Evolutionary conservation across 1,284 basidiomycete species (phyloP).

Genomic region (Inonotus hispidus): DNA sequence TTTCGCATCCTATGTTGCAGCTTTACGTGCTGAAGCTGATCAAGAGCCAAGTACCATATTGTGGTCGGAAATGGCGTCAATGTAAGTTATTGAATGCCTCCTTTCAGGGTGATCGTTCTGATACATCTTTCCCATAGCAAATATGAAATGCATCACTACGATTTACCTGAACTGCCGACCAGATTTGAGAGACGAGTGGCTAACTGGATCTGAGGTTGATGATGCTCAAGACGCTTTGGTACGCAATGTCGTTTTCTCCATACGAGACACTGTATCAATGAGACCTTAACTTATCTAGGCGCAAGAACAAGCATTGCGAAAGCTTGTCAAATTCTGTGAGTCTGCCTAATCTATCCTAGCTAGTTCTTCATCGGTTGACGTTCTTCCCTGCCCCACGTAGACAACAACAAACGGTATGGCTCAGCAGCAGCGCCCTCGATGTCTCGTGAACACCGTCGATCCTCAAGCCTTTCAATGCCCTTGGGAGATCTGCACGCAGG

Average conservation of each 20-base stretch:
- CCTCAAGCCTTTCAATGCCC: conserved; percentile 74
- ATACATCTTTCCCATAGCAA: conserved; percentile 49
- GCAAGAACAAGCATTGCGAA: conserved; percentile 94
- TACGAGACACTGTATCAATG: background rate
- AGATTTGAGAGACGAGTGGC: conserved; percentile 96
- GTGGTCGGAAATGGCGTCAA: conserved; percentile 97
- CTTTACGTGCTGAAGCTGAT: conserved; percentile 96
- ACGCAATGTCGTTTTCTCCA: background rate
- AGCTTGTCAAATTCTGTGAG: conserved; percentile 92
- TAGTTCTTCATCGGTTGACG: background rate
- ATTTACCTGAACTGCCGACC: conserved; percentile 98
- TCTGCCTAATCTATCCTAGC: conserved; percentile 13
- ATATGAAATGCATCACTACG: conserved; percentile 99
- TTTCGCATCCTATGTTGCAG: conserved; percentile 92
- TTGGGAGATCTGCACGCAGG: conserved; percentile 73
- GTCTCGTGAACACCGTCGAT: conserved; percentile 57
- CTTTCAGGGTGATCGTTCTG: conserved; percentile 7
- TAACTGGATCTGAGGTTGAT: conserved; percentile 90
- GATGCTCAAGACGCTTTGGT: conserved; percentile 70
- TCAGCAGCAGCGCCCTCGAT: conserved; percentile 51
- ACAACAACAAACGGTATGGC: conserved; percentile 80
- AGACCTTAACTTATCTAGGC: conserved; percentile 43
- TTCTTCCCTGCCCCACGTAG: conserved; percentile 33
- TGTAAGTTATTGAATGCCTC: conserved; percentile 44
- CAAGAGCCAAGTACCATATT: conserved; percentile 98